These are phyloP conservation scores for Saccharomyces hybrid DNA, from an alignment of 1,139 yeast species.

Conservation along the genomic window DNA sequence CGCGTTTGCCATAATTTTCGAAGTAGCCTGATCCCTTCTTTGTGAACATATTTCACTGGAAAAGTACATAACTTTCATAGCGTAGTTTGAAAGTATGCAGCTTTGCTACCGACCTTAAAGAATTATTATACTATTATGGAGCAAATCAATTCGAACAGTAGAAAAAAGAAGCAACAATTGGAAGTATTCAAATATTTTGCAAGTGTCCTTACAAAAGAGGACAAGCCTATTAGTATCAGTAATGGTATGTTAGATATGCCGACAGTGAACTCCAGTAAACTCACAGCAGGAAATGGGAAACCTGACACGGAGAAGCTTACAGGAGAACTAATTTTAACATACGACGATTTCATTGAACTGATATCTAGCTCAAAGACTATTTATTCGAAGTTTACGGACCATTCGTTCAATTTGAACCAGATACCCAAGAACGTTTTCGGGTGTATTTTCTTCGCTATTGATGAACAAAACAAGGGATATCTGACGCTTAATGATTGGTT, in stretches of 20 bases:
- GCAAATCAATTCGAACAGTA: constrained; percentile 32
- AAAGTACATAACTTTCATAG: background rate
- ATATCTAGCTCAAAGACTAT: constrained; percentile 32
- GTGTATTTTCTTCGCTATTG: constrained; percentile 58
- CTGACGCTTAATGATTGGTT: constrained; percentile 55
- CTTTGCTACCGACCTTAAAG: background rate
- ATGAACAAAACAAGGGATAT: constrained; percentile 54
- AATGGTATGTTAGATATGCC: background rate
- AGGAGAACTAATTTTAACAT: constrained; percentile 31
- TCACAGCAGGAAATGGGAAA: background rate
- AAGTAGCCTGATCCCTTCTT: background rate
- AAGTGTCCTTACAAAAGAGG: constrained; percentile 8
- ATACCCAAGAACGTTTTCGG: constrained; percentile 36
- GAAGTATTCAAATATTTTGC: constrained; percentile 36
- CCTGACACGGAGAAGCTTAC: background rate
- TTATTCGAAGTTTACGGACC: constrained; percentile 31
- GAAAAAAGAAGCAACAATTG: constrained; percentile 34
- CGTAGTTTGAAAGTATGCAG: background rate
- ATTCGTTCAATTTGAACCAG: constrained; percentile 30
- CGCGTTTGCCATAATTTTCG: background rate
- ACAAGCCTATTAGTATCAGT: constrained; percentile 10
- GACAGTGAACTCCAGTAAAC: background rate
- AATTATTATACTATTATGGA: constrained; percentile 26
- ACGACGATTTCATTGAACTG: constrained; percentile 32
- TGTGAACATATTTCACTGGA: background rate